Base-by-base conservation (phyloP, 331 rosid genomes). In the Malus hybrid region DNA sequence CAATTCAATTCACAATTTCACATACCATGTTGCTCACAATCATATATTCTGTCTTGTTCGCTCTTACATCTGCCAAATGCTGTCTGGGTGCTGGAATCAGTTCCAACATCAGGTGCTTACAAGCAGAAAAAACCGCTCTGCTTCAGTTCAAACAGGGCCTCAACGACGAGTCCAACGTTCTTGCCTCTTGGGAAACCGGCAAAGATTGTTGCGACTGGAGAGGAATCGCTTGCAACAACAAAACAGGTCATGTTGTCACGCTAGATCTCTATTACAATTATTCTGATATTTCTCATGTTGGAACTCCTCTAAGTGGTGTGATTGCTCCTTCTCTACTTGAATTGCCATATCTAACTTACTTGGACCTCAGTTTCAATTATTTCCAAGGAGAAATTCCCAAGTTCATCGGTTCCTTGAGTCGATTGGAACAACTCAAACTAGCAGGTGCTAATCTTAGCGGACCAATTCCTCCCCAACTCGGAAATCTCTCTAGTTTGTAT, bases 181-280 rank as follows among this genome's bases (percentile, higher is more conserved):
- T 84, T 22, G 34, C 79, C 5, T 84, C 87, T 14, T 88, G 89
- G 90, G 70, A 68, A 6, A 81, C 62, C 64, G 24, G 55, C 15
- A 75, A 30, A 52, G 86, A 86, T 57, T 88, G 89, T 7, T 86
- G 90, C 55, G 9, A 29, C 8, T 86, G 87, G 84, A 75, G 63
- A 63, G 84, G 84, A 64, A 80, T 80, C 4, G 9, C 55, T 39
- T 75, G 80, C 46, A 77, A 78, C 70, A 78, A 80, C 75, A 32
- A 68, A 33, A 82, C 82, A n/a, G 77, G 77, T 20, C 77, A 44
- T 77, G 88, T 84, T 0, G 72, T 50, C 22, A 2, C 10, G 52
- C 75, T 86, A 7, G 24, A 66, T 67, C 79, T 86, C 5, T 1
- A 28, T 26, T 7, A 32, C 42, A 71, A 68, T 66, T 24, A 22